A percentile compares a stretch with the other conserved stretches of the same genome.
Evolutionary conservation across 176 grass and related monocot species (phyloP).

Genomic region (Hsuehochloa calcarea): DNA sequence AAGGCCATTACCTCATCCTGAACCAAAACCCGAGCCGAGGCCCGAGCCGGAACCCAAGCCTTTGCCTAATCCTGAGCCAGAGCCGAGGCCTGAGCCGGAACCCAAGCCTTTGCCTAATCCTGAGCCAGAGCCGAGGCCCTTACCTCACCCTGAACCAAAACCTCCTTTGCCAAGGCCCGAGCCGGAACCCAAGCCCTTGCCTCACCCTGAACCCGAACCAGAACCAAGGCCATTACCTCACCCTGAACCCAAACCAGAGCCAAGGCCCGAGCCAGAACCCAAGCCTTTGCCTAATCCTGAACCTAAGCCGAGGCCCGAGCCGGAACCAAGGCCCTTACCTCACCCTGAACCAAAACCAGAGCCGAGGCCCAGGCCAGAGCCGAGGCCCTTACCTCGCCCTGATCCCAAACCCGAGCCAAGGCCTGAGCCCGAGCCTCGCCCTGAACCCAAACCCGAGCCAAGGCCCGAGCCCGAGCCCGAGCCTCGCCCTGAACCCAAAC

Average conservation of each 20-base stretch:
- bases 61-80: neutral
- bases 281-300: neutral
- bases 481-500: too few species aligned
- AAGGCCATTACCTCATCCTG: neutral
- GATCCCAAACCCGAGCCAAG: neutral
- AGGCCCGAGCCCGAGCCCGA: rapidly evolving
- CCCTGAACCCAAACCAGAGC: neutral
- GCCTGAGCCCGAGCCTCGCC: rapidly evolving
- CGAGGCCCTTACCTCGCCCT: too few species aligned
- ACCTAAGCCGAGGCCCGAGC: neutral
- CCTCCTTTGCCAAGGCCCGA: neutral
- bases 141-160: neutral
- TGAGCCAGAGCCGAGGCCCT: rapidly evolving
- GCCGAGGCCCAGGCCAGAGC: rapidly evolving
- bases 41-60: neutral
- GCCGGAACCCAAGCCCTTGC: neutral
- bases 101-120: neutral
- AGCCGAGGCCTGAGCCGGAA: neutral
- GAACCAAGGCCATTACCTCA: rapidly evolving
- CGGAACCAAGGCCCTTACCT: neutral
- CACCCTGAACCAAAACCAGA: neutral
- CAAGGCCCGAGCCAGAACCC: neutral
- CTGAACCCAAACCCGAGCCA: rapidly evolving
- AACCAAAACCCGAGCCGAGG: neutral
- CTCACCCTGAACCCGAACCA: neutral